Conservation (phyloP, 2,329 filamentous ascomycete species). For the Paraconiothyrium brasiliense region DNA sequence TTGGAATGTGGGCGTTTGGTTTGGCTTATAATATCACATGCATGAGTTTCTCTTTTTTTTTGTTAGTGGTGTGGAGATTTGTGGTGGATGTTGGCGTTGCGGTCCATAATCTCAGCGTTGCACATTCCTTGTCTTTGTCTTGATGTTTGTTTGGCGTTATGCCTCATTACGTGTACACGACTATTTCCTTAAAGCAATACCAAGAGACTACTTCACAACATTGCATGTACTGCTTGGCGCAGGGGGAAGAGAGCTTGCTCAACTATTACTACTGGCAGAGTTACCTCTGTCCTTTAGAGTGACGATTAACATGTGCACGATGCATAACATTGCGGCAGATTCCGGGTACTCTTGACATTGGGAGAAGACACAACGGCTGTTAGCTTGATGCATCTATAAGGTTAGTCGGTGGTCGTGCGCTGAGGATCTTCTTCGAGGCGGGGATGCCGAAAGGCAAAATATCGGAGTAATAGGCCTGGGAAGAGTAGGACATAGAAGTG, state of each 20-base stretch:
- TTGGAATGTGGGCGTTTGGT: slow-evolving; percentile 40
- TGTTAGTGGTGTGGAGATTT: slow-evolving; percentile 14
- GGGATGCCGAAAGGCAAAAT: no score
- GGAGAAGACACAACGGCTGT: no score
- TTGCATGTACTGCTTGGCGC: neutral
- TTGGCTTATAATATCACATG: slow-evolving; percentile 20
- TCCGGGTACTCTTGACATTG: no score
- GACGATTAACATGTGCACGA: no score
- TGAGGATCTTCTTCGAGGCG: no score
- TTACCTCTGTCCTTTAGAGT: no score
- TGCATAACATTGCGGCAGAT: no score
- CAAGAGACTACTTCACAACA: slow-evolving; percentile 27
- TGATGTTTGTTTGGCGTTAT: slow-evolving; percentile 10
- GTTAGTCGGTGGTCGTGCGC: no score
- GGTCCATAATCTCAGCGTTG: slow-evolving; percentile 15
- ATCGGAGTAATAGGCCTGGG: no score
- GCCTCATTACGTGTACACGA: slow-evolving; percentile 14
- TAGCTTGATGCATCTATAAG: no score
- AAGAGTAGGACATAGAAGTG: no score
- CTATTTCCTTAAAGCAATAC: slow-evolving; percentile 19
- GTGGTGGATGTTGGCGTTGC: slow-evolving; percentile 7
- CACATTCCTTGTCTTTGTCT: neutral
- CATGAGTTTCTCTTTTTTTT: slow-evolving; percentile 18
- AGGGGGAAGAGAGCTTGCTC: neutral
- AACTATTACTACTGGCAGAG: no score